Percentiles rank a stretch among this genome's conserved stretches.
phyloP scores from a whole-genome alignment of 2,329 filamentous ascomycete species.

The Aspergillus costaricaensis region DNA sequence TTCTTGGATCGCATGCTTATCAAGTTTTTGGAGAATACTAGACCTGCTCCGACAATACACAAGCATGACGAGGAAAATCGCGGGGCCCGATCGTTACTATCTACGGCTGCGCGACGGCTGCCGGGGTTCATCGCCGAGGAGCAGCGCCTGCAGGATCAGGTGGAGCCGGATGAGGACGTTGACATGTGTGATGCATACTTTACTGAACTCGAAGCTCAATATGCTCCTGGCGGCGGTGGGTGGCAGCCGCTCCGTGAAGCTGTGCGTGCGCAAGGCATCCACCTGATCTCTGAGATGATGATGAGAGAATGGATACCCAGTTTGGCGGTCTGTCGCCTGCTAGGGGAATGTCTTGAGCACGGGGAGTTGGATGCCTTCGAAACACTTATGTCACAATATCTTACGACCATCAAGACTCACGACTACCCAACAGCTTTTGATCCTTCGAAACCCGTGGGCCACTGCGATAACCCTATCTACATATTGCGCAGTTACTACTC shows the following conservation, averaged over 20 bases:
- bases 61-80: constrained; percentile 7
- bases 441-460: constrained; percentile 16
- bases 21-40: constrained; percentile 41
- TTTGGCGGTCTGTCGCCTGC: constrained; percentile 33
- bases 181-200: constrained; percentile 47
- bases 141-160: constrained; percentile 37
- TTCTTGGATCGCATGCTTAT: constrained; percentile 38
- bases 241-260: constrained; percentile 46
- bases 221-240: constrained; percentile 36
- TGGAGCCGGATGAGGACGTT: constrained; percentile 35
- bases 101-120: constrained; percentile 38
- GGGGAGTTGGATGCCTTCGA: constrained; percentile 41
- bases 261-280: constrained; percentile 44
- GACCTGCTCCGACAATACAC: constrained; percentile 11
- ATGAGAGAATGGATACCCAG: constrained; percentile 39
- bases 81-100: constrained; percentile 41
- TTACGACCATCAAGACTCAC: constrained; percentile 31
- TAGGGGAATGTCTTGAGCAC: constrained; percentile 35
- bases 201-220: constrained; percentile 44
- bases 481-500: constrained; percentile 35
- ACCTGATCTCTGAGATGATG: constrained; percentile 41
- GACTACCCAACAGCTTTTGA: constrained; percentile 33
- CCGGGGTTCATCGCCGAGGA: constrained; percentile 44
- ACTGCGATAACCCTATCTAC: constrained; percentile 32
- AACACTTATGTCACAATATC: constrained; percentile 34